These are phyloP conservation scores for Phialophora verrucosa DNA, from an alignment of 2,329 filamentous ascomycete species.

Conservation along the genomic window DNA sequence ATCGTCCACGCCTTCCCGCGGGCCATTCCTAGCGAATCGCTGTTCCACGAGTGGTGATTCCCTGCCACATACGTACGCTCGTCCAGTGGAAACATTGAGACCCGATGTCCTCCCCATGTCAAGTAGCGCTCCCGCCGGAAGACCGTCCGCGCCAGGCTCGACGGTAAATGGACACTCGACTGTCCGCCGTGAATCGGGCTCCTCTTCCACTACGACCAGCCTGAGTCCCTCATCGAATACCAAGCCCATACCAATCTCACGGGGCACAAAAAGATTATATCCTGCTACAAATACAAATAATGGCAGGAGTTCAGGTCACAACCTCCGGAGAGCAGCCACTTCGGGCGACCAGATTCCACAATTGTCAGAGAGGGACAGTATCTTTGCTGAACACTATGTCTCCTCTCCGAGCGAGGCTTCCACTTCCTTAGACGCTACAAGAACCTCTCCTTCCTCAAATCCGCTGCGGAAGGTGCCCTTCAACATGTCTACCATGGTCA, in stretches of 20 bases:
- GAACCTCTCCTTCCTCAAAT: slow-evolving; percentile 21
- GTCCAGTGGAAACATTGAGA: slow-evolving; percentile 24
- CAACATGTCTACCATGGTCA: slow-evolving; percentile 33
- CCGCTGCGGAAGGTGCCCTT: slow-evolving; percentile 23
- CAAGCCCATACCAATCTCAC: slow-evolving; percentile 47
- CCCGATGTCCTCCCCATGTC: slow-evolving; percentile 61
- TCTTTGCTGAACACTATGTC: slow-evolving; percentile 67
- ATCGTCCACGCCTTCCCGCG: slow-evolving; percentile 18
- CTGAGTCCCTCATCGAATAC: slow-evolving; percentile 41
- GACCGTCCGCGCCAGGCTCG: slow-evolving; percentile 47
- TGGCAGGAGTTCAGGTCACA: slow-evolving; percentile 26
- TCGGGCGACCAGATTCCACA: slow-evolving; percentile 51
- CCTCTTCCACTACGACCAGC: slow-evolving; percentile 36
- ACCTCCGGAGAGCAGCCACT: slow-evolving; percentile 29
- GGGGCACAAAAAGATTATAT: slow-evolving; percentile 35
- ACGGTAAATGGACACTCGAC: slow-evolving; percentile 42
- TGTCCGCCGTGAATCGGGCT: slow-evolving; percentile 45
- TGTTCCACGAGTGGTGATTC: slow-evolving; percentile 32
- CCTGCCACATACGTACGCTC: slow-evolving; percentile 20
- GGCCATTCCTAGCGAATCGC: slow-evolving; percentile 36
- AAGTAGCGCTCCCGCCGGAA: slow-evolving; percentile 56
- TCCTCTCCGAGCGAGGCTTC: slow-evolving; percentile 51
- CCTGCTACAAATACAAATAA: slow-evolving; percentile 26
- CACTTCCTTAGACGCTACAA: slow-evolving; percentile 24
- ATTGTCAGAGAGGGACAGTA: slow-evolving; percentile 67